Percentiles rank a stretch among this genome's conserved stretches.
phyloP scores from a whole-genome alignment of 2,329 filamentous ascomycete genomes.

The Pseudogymnoascus sp. region DNA sequence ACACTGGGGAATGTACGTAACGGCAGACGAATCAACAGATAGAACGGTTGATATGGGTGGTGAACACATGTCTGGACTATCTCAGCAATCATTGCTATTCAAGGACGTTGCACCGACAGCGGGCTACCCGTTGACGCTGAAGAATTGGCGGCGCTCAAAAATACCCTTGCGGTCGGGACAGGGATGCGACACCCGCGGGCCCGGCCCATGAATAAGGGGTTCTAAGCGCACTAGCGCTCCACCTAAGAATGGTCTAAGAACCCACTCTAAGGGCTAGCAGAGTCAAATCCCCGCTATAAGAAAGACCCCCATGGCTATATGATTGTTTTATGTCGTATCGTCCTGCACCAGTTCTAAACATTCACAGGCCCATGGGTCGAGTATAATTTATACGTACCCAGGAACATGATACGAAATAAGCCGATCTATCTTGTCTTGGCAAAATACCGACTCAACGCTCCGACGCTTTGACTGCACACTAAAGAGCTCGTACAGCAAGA shows the following conservation, averaged over 20 bases:
- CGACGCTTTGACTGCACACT: neutral
- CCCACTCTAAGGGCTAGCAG: neutral
- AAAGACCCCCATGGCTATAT: neutral
- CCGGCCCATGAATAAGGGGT: neutral
- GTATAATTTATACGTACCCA: neutral
- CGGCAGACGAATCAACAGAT: neutral
- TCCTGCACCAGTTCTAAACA: neutral
- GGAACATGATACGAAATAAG: neutral
- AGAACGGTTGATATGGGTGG: neutral
- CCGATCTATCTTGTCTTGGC: neutral
- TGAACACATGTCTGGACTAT: neutral
- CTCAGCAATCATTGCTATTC: neutral
- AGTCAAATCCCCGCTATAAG: neutral
- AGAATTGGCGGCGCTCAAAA: slow-evolving; percentile 19
- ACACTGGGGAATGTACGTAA: slow-evolving; percentile 10
- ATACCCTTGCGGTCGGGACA: neutral
- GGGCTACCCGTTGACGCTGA: slow-evolving; percentile 31
- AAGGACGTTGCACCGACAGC: slow-evolving; percentile 27
- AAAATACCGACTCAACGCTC: neutral
- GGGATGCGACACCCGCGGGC: neutral
- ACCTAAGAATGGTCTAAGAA: neutral
- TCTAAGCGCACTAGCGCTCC: neutral
- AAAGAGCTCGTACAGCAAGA: neutral
- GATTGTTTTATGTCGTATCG: neutral
- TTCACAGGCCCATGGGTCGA: neutral